Evolutionary conservation across 129 eudicot genomes (phyloP), one percentile per base, ranked within the genome.

Genomic region (Flaveria robusta): DNA sequence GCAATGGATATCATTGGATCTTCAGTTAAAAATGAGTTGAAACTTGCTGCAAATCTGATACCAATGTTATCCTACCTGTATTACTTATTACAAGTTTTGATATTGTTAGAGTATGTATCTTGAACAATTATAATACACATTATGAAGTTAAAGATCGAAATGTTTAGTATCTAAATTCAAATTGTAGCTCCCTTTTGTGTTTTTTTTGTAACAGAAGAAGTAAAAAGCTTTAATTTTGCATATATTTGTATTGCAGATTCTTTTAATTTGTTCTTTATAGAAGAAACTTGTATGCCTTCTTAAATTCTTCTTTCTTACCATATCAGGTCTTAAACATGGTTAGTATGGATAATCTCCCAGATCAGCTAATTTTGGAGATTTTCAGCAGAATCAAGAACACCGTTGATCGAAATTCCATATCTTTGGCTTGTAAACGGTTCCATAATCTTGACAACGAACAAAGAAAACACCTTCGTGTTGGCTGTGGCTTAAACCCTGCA

Each of bases 401-500:
- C 9, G 72, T 11, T 3, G 96, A 92, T 66, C 82, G 88, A 74
- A 90, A 88, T 59, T 81, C 96, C 5, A 37, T 81, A 37, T 90
- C 98, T 19, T 78, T 92, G 63, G 67, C 87, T 20, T 88, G 95
- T 76, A 90, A 83, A 70, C 96, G 88, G 50, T 78, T 89, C 79
- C 65, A 82, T 52, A 71, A 79, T 62, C 87, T 92, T 34, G 98
- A 87, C 55, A 89, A 86, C 34, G 90, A 84, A 69, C 92, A 82
- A 71, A 82, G 98, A 75, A 85, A 68, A 54, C 67, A 66, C 75
- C 83, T 92, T 47, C 79, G 88, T 54, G 90, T 89, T 49, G 96
- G 96, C 10, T 89, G 98, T 70, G 96, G 98, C 49, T 83, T 89
- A 69, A 59, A 84, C 84, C 98, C 98, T 20, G 96, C 89, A 66